A percentile compares a stretch with the other conserved stretches of the same genome.
These are phyloP conservation scores for Barnettozyma wickerhamii DNA, from an alignment of 805 yeast species.

Conservation along the genomic window DNA sequence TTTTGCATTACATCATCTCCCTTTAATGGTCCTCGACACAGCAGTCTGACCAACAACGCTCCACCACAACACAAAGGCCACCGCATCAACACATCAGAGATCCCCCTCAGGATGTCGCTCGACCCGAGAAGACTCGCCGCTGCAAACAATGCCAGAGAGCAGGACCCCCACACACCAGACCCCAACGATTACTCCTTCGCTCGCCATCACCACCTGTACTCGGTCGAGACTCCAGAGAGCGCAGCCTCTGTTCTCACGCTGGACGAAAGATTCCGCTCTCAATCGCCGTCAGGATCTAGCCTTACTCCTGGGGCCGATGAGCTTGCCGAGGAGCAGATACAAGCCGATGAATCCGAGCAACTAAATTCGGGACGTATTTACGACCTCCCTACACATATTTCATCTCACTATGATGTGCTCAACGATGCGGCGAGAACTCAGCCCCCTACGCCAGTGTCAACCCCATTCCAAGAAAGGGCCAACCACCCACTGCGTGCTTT, in stretches of 20 bases:
- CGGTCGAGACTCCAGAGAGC: not conserved
- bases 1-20: not conserved
- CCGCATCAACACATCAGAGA: not conserved
- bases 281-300: constrained; percentile 2
- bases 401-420: constrained; percentile 18
- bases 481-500: constrained; percentile 25
- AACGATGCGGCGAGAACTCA: constrained; percentile 8
- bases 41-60: too few relatives aligned
- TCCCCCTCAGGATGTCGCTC: constrained; percentile 17
- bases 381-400: constrained; percentile 23
- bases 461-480: constrained; percentile 22
- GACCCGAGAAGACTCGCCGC: constrained; percentile 20
- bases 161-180: constrained; percentile 16
- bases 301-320: not conserved
- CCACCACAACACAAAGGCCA: not conserved
- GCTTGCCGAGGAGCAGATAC: not conserved
- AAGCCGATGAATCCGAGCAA: not conserved
- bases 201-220: not conserved
- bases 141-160: not conserved
- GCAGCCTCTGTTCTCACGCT: constrained; percentile 18
- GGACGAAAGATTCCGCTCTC: constrained; percentile 10
- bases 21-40: not conserved
- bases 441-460: constrained; percentile 24
- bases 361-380: constrained; percentile 3
- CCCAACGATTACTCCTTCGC: constrained; percentile 16